Conservation (phyloP, 768 basidiomycete genomes). For the Russula ochroleuca region DNA sequence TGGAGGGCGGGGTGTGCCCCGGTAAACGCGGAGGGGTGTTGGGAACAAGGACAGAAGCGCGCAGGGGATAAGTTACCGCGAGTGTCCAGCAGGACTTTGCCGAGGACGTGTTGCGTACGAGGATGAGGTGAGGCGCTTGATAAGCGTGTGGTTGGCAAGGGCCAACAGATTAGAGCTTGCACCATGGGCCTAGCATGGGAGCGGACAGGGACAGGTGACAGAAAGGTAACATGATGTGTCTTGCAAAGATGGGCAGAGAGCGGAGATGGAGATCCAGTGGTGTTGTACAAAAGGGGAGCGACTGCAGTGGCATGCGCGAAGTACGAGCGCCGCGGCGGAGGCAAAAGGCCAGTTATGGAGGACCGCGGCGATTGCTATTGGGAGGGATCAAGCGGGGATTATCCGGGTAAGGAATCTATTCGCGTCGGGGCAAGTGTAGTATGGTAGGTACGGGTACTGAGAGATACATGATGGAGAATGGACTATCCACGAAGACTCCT, state of each 20-base stretch:
- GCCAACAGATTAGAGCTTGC: not conserved
- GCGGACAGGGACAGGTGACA: slow-evolving; percentile 12
- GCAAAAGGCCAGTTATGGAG: slow-evolving; percentile 2
- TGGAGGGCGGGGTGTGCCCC: slow-evolving; percentile 2
- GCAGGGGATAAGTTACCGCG: not conserved
- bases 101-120: not conserved
- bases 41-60: not conserved
- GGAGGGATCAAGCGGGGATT: slow-evolving; percentile 14
- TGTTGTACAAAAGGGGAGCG: not conserved
- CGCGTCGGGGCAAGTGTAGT: not conserved
- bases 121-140: not conserved
- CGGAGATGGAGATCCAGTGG: slow-evolving; percentile 8
- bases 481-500: not conserved
- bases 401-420: slow-evolving; percentile 9
- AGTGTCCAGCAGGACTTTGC: not conserved
- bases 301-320: not conserved
- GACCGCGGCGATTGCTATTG: slow-evolving; percentile 20
- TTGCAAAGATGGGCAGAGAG: not conserved
- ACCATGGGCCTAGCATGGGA: slow-evolving; percentile 20
- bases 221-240: slow-evolving; percentile 15
- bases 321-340: slow-evolving; percentile 13
- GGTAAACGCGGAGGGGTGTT: slow-evolving; percentile 5
- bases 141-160: not conserved
- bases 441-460: too few relatives aligned
- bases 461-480: not conserved